Base-by-base conservation (phyloP, 805 yeast species). In the Isabelozyma gotoi region DNA sequence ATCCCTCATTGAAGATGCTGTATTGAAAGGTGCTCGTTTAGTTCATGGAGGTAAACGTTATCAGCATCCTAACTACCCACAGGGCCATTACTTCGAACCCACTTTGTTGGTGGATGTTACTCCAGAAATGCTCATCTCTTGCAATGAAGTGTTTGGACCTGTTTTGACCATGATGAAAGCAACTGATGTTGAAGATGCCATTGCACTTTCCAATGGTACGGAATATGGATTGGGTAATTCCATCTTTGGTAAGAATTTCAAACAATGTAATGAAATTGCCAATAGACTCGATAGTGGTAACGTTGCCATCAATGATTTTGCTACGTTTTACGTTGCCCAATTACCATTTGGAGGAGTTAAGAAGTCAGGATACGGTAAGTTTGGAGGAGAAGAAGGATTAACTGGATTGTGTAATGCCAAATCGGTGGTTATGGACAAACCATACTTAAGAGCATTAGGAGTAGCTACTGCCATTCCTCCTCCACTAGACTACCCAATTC, bases 311-410 rank as follows among this genome's bases (percentile, higher is more conserved):
- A 94, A 94, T 63, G 99, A 94, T 69, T 94, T 94, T 73, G 99
- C 98, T 6, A 92, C 98, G 0, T 94, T 82, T 59, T 89, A 91
- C 58, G 88, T 94, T 29, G 91, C 97, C 52, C 99, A 94, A 67
- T 74, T 94, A 53, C 99, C 99, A 24, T 94, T 94, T 67, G 99
- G 99, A 42, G 99, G 99, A 21, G 80, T 80, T 19, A 84, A 84
- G 52, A 94, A 90, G 37, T 86, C 96, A 5, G 99, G 99, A 0
- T 94, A 90, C 59, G 99, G 99, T 44, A 92, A 92, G 62, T 94
- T 94, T 70, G 96, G 97, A 17, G 99, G 99, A 38, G 96, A 85
- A 60, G 99, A 94, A 72, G 99, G 99, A 2, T 73, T 94, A 35
- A 80, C 88, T 33, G 97, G 97, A 0, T 71, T 94, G 36, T 92